These are phyloP conservation scores for Suillus hirtellus DNA, from an alignment of 768 basidiomycete species.

Conservation along the genomic window DNA sequence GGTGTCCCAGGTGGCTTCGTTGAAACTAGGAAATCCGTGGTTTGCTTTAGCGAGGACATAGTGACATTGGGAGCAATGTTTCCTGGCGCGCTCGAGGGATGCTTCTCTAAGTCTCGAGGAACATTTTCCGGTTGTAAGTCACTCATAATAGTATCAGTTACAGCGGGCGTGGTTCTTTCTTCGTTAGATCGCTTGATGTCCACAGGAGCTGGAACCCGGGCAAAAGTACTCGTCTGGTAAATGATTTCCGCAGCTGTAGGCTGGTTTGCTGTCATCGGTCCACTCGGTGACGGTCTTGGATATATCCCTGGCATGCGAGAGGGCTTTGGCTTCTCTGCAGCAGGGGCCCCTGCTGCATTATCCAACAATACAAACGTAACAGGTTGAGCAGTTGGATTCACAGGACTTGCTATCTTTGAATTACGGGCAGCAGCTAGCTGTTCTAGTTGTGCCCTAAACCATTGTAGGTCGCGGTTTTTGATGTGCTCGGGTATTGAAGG, in stretches of 20 bases:
- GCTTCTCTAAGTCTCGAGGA: background rate
- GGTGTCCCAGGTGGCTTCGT: background rate
- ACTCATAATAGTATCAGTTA: too few relatives aligned
- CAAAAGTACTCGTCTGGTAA: background rate
- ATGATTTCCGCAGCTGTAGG: background rate
- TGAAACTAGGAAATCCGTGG: background rate
- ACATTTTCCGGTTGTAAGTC: background rate
- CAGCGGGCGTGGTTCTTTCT: background rate
- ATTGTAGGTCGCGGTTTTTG: constrained; percentile 32
- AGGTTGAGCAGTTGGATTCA: background rate
- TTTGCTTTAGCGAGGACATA: background rate
- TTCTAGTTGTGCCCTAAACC: constrained; percentile 22
- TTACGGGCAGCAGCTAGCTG: constrained; percentile 3
- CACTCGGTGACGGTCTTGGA: background rate
- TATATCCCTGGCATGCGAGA: background rate
- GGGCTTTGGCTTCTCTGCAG: background rate
- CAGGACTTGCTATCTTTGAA: background rate
- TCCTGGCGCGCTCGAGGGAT: background rate
- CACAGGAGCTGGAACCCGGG: background rate
- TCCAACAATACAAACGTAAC: background rate
- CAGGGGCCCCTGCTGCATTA: background rate
- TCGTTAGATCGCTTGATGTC: background rate
- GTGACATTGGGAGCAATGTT: background rate
- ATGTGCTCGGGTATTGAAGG: constrained; percentile 24
- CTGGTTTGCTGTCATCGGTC: background rate